phyloP scores from a whole-genome alignment of 108 stramenopile species.

The Cyclotella sp. region DNA sequence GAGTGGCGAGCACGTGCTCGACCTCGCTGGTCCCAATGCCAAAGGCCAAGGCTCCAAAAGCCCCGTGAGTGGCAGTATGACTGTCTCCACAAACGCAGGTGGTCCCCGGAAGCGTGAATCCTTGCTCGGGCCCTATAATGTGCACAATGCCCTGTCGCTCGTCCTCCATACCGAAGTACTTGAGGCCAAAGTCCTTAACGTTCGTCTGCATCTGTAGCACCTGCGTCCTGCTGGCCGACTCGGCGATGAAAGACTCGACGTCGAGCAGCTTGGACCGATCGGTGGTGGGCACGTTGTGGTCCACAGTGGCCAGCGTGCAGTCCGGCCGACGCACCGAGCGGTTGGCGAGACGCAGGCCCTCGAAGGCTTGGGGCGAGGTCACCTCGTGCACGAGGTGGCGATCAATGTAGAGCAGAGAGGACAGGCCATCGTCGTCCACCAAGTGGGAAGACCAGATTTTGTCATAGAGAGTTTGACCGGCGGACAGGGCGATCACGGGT shows the following conservation, averaged over 20 bases:
- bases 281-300: conserved; percentile 95
- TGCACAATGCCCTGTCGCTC: conserved; percentile 96
- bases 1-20: conserved; percentile 95
- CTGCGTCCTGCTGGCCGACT: conserved; percentile 85
- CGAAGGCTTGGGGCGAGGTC: conserved; percentile 96
- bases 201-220: conserved; percentile 87
- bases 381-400: conserved; percentile 94
- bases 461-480: conserved; percentile 83
- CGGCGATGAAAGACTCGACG: conserved; percentile 81
- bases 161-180: conserved; percentile 94
- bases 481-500: not conserved
- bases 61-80: conserved; percentile 96
- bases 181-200: conserved; percentile 90
- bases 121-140: conserved; percentile 96
- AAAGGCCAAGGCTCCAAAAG: conserved; percentile 95
- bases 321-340: conserved; percentile 92
- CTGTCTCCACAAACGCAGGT: conserved; percentile 94
- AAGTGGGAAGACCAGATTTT: conserved; percentile 94
- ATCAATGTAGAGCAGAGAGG: conserved; percentile 93
- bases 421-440: conserved; percentile 82
- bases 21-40: conserved; percentile 97
- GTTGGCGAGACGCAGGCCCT: conserved; percentile 85
- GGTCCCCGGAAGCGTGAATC: conserved; percentile 93
- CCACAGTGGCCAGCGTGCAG: conserved; percentile 92
- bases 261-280: conserved; percentile 72